Evolutionary conservation across 768 basidiomycete genomes (phyloP).

Genomic region (Coprinopsis strossmayeri): DNA sequence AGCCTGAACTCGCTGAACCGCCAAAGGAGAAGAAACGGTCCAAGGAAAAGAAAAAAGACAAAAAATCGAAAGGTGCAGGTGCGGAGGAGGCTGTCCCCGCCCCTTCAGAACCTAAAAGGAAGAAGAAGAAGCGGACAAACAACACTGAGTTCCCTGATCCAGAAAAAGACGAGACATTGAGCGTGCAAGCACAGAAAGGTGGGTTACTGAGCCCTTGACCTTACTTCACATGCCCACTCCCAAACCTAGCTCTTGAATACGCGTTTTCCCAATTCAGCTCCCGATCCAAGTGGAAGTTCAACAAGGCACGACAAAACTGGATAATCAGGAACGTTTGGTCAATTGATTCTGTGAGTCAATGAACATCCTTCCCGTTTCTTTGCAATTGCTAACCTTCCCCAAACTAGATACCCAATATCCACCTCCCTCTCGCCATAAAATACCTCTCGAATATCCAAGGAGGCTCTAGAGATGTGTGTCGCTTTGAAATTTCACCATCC

Average conservation of each 20-base stretch:
- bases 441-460: constrained; percentile 1
- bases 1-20: background rate
- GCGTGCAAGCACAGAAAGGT: constrained; percentile 38
- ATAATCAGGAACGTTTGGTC: constrained; percentile 62
- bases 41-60: background rate
- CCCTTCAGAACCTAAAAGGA: constrained; percentile 7
- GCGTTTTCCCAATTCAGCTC: constrained; percentile 47
- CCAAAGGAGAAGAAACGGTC: constrained; percentile 10
- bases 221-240: too few species aligned
- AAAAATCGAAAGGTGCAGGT: background rate
- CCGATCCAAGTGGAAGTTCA: constrained; percentile 60
- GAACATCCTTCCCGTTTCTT: background rate
- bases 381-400: background rate
- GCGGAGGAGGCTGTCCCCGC: background rate
- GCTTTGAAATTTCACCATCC: too few species aligned
- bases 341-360: constrained; percentile 32
- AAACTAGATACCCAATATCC: background rate
- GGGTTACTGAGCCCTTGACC: too few species aligned
- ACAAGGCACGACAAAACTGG: constrained; percentile 73
- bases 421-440: background rate
- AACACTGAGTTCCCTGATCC: constrained; percentile 40
- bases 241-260: constrained; percentile 43
- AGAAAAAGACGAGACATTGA: constrained; percentile 27
- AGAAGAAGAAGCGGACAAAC: constrained; percentile 33
- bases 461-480: background rate